Conservation (phyloP, 2,329 filamentous ascomycete genomes). For the Magnaporthiopsis poae region DNA sequence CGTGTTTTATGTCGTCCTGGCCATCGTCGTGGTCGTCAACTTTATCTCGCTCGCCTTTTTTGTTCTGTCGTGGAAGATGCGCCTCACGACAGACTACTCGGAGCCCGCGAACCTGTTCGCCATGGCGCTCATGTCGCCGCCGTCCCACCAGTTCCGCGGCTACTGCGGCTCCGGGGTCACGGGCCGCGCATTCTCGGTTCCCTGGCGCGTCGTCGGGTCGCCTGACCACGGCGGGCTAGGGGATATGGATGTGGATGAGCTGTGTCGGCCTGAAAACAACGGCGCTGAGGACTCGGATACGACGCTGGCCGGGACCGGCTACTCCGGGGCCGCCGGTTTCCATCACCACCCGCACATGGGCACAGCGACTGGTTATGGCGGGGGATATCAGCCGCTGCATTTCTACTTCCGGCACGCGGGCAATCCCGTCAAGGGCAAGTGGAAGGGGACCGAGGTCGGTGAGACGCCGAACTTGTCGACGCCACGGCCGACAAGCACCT, state of each 20-base stretch:
- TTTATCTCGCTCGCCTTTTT: conserved; percentile 52
- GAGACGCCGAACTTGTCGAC: neutral
- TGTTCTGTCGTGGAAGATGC: neutral
- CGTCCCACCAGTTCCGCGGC: conserved; percentile 26
- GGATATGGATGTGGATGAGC: conserved; percentile 14
- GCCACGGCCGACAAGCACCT: conserved; percentile 15
- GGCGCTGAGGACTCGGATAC: neutral
- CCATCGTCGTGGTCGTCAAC: conserved; percentile 58
- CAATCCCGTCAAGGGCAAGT: conserved; percentile 20
- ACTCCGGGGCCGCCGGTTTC: neutral
- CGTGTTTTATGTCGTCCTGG: conserved; percentile 57
- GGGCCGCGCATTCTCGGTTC: conserved; percentile 27
- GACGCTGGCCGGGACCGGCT: neutral
- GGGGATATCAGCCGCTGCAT: conserved; percentile 19
- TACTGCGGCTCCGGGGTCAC: conserved; percentile 29
- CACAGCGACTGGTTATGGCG: neutral
- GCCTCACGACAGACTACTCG: conserved; percentile 61
- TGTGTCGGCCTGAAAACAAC: neutral
- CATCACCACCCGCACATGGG: neutral
- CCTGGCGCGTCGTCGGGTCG: conserved; percentile 32
- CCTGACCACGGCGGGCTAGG: conserved; percentile 31
- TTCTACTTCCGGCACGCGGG: conserved; percentile 33
- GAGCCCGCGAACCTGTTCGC: conserved; percentile 69
- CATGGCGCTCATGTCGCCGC: conserved; percentile 53
- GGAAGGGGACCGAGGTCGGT: conserved; percentile 12